These are phyloP conservation scores for Pyricularia sp. DNA, from an alignment of 2,329 filamentous ascomycete genomes.

Conservation along the genomic window DNA sequence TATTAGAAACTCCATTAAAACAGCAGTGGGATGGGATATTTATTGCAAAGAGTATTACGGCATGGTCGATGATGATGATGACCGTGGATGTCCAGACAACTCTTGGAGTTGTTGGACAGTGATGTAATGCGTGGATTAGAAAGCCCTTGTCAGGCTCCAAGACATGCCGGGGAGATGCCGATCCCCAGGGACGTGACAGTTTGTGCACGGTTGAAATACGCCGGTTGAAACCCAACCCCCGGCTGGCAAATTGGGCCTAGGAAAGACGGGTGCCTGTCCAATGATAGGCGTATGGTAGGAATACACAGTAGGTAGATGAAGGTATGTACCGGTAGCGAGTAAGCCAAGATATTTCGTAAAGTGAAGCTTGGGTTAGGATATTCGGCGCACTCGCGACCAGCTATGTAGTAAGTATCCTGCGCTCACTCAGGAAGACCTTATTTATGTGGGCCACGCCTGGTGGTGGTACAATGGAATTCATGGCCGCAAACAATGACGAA, in stretches of 20 bases:
- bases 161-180: background rate
- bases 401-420: background rate
- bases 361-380: background rate
- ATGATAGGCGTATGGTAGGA: background rate
- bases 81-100: background rate
- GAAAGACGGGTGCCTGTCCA: background rate
- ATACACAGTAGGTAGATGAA: background rate
- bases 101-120: background rate
- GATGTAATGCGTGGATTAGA: background rate
- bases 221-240: background rate
- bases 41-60: background rate
- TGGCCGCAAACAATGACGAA: background rate
- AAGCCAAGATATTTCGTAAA: background rate
- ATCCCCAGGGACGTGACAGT: background rate
- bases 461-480: background rate
- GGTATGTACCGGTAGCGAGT: background rate
- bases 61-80: background rate
- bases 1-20: background rate
- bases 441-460: background rate
- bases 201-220: background rate
- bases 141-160: background rate
- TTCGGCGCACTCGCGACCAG: background rate
- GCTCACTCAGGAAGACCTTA: background rate
- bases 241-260: background rate
- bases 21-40: background rate